These are phyloP conservation scores for Aspergillus japonicus DNA, from an alignment of 2,329 filamentous ascomycete species.

Conservation along the genomic window DNA sequence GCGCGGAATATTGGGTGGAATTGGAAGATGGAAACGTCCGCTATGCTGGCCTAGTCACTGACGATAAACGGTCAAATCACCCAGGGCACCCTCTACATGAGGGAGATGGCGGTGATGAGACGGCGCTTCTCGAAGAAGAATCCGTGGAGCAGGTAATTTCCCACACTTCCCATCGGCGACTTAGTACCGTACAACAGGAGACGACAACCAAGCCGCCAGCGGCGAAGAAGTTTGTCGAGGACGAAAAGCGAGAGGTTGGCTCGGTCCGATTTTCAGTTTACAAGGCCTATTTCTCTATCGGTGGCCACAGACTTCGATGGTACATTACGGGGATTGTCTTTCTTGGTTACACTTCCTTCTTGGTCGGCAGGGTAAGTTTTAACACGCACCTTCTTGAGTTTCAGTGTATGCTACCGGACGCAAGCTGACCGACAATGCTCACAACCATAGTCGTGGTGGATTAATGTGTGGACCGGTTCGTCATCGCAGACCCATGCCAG, in stretches of 20 bases:
- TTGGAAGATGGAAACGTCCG: slow-evolving; percentile 7
- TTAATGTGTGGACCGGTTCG: not conserved
- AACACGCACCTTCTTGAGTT: too few species aligned
- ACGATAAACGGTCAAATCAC: not conserved
- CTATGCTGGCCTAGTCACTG: not conserved
- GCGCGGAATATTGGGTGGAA: slow-evolving; percentile 4
- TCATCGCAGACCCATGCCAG: not conserved
- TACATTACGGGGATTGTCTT: not conserved
- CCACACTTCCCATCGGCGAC: not conserved
- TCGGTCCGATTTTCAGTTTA: slow-evolving; percentile 67
- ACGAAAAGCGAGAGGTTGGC: slow-evolving; percentile 68
- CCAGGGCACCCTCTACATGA: not conserved
- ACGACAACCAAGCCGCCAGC: not conserved
- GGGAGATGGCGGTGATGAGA: not conserved
- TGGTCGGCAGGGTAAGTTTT: not conserved
- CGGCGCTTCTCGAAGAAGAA: not conserved
- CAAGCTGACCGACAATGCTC: too few species aligned
- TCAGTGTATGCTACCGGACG: too few species aligned
- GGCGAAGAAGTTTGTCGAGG: slow-evolving; percentile 68
- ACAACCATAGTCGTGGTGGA: not conserved
- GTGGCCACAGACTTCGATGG: slow-evolving; percentile 38
- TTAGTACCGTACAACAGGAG: not conserved
- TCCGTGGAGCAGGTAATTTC: not conserved
- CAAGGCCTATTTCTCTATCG: slow-evolving; percentile 66
- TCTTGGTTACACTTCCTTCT: not conserved